phyloP scores from a whole-genome alignment of 495 filamentous ascomycete species.

The Podospora tetraspora region DNA sequence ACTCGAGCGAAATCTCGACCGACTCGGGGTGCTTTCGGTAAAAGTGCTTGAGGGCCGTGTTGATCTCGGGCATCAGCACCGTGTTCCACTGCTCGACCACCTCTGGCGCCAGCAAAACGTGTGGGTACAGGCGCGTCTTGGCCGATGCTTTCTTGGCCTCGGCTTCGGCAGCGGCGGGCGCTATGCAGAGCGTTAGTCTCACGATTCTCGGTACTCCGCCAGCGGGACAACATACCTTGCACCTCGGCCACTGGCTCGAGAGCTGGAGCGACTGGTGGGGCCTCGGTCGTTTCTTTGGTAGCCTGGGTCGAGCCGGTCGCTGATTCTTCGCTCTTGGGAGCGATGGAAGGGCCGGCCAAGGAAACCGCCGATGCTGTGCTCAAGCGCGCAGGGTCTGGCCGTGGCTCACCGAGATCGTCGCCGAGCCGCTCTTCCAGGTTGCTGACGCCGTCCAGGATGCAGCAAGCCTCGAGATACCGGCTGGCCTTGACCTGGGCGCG shows the following conservation, averaged over 20 bases:
- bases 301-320: neutral
- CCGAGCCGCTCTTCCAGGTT: slow-evolving; percentile 42
- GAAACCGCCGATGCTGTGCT: slow-evolving; percentile 11
- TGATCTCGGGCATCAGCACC: slow-evolving; percentile 64
- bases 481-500: slow-evolving; percentile 38
- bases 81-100: slow-evolving; percentile 66
- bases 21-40: slow-evolving; percentile 65
- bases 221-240: slow-evolving; percentile 8
- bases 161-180: neutral
- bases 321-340: slow-evolving; percentile 14
- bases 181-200: neutral
- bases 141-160: slow-evolving; percentile 25
- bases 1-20: slow-evolving; percentile 67
- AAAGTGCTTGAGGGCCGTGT: slow-evolving; percentile 52
- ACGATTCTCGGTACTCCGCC: neutral
- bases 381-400: slow-evolving; percentile 10
- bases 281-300: neutral
- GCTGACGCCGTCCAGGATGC: slow-evolving; percentile 46
- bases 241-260: slow-evolving; percentile 1
- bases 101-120: slow-evolving; percentile 52
- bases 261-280: neutral
- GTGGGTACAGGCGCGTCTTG: slow-evolving; percentile 47
- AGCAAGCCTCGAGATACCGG: slow-evolving; percentile 47
- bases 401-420: slow-evolving; percentile 32
- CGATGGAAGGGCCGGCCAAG: slow-evolving; percentile 15